Evolutionary conservation across 1,284 basidiomycete species (phyloP).

Genomic region (Ustilago xerochloae): DNA sequence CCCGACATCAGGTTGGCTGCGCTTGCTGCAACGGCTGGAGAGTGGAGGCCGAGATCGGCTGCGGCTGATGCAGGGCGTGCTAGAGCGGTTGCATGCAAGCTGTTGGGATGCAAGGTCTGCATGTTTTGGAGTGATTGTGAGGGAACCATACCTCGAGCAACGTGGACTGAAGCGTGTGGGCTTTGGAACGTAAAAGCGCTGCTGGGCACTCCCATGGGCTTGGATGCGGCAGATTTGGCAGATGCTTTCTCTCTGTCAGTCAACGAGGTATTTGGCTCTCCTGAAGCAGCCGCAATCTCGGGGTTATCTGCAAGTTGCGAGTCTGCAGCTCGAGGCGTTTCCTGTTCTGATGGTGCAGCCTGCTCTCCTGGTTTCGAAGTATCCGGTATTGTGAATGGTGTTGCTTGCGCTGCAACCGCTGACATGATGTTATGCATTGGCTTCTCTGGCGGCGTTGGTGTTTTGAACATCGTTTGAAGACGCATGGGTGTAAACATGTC

Average conservation of each 20-base stretch:
- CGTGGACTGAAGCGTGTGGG: slow-evolving; percentile 9
- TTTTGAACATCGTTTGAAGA: slow-evolving; percentile 63
- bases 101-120: slow-evolving; percentile 26
- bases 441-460: slow-evolving; percentile 49
- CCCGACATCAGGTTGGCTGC: slow-evolving; percentile 16
- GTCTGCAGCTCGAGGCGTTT: neutral
- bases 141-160: slow-evolving; percentile 23
- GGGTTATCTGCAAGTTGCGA: neutral
- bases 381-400: slow-evolving; percentile 15
- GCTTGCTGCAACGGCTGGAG: slow-evolving; percentile 6
- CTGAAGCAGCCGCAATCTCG: neutral
- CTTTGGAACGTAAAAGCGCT: slow-evolving; percentile 36
- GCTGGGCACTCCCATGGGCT: slow-evolving; percentile 13
- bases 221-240: neutral
- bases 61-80: slow-evolving; percentile 46
- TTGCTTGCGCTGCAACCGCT: slow-evolving; percentile 1
- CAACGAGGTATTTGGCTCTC: neutral
- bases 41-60: slow-evolving; percentile 25
- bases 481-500: slow-evolving; percentile 65
- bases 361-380: neutral
- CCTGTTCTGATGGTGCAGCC: neutral
- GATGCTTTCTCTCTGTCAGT: neutral
- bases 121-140: slow-evolving; percentile 45
- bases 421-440: slow-evolving; percentile 27
- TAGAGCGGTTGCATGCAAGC: slow-evolving; percentile 19